phyloP scores from a whole-genome alignment of 2,329 filamentous ascomycete genomes.

The Pseudogymnoascus sp. region DNA sequence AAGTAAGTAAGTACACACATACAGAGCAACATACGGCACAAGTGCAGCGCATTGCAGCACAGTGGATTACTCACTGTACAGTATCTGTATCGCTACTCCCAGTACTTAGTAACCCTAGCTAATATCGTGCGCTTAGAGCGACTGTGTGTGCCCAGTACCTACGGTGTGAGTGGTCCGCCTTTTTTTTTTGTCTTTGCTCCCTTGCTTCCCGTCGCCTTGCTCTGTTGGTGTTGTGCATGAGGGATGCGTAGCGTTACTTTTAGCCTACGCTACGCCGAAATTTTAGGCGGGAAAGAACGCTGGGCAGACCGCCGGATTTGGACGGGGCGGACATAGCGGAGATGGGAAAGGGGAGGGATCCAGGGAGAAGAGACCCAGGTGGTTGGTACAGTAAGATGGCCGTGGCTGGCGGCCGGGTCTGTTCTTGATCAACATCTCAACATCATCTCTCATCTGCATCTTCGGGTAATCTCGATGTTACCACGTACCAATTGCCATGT shows the following conservation, averaged over 20 bases:
- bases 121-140: background rate
- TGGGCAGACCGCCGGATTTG: background rate
- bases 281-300: background rate
- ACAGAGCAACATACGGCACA: background rate
- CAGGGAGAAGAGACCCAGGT: background rate
- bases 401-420: background rate
- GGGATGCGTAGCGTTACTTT: background rate
- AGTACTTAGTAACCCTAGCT: background rate
- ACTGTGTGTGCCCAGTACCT: background rate
- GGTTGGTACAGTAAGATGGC: background rate
- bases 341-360: background rate
- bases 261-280: background rate
- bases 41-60: background rate
- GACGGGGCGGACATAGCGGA: background rate
- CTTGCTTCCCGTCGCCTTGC: background rate
- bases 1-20: too few species aligned
- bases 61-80: background rate
- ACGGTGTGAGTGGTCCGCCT: background rate
- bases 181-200: background rate
- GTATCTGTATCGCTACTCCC: background rate
- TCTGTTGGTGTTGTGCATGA: background rate
- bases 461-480: background rate
- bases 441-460: background rate
- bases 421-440: background rate
- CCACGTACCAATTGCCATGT: background rate